Evolutionary conservation across 2,329 filamentous ascomycete genomes (phyloP).

Genomic region (Xylogone sp.): DNA sequence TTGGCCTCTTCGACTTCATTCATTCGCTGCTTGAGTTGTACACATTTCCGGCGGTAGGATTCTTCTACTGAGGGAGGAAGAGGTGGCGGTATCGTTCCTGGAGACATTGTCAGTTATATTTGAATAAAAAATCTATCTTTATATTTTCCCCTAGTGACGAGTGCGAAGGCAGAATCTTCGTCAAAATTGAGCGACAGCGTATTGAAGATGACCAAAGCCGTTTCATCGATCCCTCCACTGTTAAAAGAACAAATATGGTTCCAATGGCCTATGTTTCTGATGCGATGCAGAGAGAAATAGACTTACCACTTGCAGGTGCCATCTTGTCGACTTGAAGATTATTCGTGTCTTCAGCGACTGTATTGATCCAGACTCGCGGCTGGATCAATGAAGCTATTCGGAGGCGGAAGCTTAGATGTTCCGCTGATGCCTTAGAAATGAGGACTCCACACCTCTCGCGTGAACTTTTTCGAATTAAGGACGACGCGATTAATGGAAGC

Average conservation of each 20-base stretch:
- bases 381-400: not conserved
- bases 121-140: not conserved
- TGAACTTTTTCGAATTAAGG: conserved; percentile 4
- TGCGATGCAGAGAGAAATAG: not conserved
- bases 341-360: not conserved
- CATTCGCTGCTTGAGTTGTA: conserved; percentile 86
- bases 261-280: not conserved
- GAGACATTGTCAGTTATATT: conserved; percentile 1
- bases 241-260: too few species aligned
- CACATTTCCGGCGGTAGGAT: conserved; percentile 94
- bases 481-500: conserved; percentile 2
- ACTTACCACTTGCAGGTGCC: conserved; percentile 23
- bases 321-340: conserved; percentile 8
- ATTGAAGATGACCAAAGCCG: not conserved
- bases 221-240: not conserved
- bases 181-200: not conserved
- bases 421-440: not conserved
- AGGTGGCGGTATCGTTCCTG: conserved; percentile 50
- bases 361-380: not conserved
- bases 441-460: conserved; percentile 2
- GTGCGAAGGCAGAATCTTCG: not conserved
- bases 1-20: conserved; percentile 91
- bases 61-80: conserved; percentile 89
- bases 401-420: not conserved
- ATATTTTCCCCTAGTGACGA: too few species aligned